Conservation (phyloP, 2,329 filamentous ascomycete genomes). For the Ophiognomonia clavigignenti-juglandacearum region DNA sequence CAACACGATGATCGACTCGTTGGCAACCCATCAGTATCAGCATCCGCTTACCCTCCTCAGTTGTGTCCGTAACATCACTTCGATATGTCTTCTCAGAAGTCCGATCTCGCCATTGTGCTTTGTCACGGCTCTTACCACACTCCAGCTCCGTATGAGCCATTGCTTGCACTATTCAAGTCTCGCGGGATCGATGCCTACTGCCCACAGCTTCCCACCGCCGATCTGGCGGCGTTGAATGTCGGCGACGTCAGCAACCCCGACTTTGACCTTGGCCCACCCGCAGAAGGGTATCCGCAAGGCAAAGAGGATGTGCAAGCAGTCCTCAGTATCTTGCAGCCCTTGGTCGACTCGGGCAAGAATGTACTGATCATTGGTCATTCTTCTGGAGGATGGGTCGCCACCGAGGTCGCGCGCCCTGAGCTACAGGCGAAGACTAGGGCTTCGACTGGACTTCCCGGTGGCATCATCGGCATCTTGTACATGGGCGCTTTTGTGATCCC, state of each 20-base stretch:
- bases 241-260: slow-evolving; percentile 19
- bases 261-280: slow-evolving; percentile 21
- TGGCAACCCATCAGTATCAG: no score
- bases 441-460: slow-evolving; percentile 17
- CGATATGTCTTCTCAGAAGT: no score
- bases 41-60: no score
- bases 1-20: no score
- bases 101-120: slow-evolving; percentile 18
- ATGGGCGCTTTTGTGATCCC: slow-evolving; percentile 26
- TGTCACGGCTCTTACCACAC: slow-evolving; percentile 27
- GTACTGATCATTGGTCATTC: slow-evolving; percentile 28
- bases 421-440: slow-evolving; percentile 21
- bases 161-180: slow-evolving; percentile 20
- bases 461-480: slow-evolving; percentile 26
- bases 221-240: slow-evolving; percentile 22
- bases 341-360: slow-evolving; percentile 21
- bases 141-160: slow-evolving; percentile 24
- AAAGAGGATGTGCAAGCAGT: slow-evolving; percentile 15
- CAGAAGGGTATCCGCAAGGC: slow-evolving; percentile 25
- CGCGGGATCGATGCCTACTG: slow-evolving; percentile 27
- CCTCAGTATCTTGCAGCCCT: slow-evolving; percentile 6
- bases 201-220: slow-evolving; percentile 28
- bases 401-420: slow-evolving; percentile 24
- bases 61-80: no score
- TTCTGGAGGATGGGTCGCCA: slow-evolving; percentile 28